Evolutionary conservation across 768 basidiomycete species (phyloP).

Genomic region (Calocera cornea): DNA sequence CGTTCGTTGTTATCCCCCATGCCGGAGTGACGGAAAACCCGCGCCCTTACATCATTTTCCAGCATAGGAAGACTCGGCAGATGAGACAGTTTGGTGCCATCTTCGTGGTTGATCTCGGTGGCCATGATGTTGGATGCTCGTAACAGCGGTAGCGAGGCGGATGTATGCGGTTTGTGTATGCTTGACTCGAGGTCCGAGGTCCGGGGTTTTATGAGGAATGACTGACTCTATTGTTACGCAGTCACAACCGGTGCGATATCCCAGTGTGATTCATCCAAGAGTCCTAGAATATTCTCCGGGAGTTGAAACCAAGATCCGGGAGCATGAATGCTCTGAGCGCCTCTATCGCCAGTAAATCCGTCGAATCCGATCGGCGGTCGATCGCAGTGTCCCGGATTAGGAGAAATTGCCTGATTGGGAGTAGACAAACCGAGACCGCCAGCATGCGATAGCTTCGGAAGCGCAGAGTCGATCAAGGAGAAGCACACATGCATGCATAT

Average conservation of each 20-base stretch:
- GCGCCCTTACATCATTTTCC: background rate
- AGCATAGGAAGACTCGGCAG: background rate
- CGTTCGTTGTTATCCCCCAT: background rate
- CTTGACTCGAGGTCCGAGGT: background rate
- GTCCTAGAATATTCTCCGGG: background rate
- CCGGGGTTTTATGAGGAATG: background rate
- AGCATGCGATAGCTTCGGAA: too few relatives aligned
- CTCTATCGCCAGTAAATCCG: too few relatives aligned
- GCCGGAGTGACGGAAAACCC: conserved; percentile 1
- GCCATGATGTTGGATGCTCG: background rate
- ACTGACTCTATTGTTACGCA: background rate
- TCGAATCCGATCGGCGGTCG: too few relatives aligned
- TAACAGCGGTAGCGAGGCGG: background rate
- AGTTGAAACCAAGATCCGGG: background rate
- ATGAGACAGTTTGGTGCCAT: background rate
- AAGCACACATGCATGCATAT: too few relatives aligned
- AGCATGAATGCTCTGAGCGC: too few relatives aligned
- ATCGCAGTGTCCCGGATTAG: too few relatives aligned
- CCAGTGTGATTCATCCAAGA: background rate
- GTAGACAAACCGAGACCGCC: too few relatives aligned
- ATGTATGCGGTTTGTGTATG: too few relatives aligned
- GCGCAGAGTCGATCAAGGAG: too few relatives aligned
- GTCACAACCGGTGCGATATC: background rate
- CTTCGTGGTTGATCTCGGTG: background rate
- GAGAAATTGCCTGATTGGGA: too few relatives aligned